phyloP scores from a whole-genome alignment of 1,284 basidiomycete species.

The Ceratobasidium sp. region DNA sequence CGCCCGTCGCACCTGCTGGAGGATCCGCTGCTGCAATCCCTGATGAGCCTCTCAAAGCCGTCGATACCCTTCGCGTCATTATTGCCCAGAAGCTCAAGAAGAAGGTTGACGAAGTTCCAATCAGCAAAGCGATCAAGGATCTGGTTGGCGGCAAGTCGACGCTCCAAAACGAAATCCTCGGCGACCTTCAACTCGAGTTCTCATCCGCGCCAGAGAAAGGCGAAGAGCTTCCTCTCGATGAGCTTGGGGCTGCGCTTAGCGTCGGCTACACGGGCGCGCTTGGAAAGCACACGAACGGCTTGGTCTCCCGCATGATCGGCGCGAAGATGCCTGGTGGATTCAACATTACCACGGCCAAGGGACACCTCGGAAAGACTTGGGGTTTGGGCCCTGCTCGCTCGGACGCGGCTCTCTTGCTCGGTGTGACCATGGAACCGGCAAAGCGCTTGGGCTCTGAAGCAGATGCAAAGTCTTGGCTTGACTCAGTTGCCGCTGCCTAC shows the following conservation, averaged over 20 bases:
- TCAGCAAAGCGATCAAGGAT: conserved; percentile 98
- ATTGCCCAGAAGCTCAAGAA: conserved; percentile 99
- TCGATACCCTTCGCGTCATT: conserved; percentile 88
- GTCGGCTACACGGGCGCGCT: conserved; percentile 86
- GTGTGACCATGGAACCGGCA: conserved; percentile 90
- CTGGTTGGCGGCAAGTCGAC: conserved; percentile 99
- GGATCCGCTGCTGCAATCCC: conserved; percentile 80
- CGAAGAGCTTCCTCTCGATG: conserved; percentile 95
- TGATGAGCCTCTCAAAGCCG: conserved; percentile 91
- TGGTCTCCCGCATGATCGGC: conserved; percentile 91
- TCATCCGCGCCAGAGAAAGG: conserved; percentile 95
- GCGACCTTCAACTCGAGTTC: conserved; percentile 92
- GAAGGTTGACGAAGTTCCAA: conserved; percentile 84
- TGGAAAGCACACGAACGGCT: conserved; percentile 94
- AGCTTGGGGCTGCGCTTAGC: conserved; percentile 87
- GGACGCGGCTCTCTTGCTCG: conserved; percentile 91
- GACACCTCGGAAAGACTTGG: conserved; percentile 90
- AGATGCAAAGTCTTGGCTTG: conserved; percentile 95
- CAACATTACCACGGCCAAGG: conserved; percentile 93
- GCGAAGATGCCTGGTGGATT: conserved; percentile 99
- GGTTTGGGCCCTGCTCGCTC: conserved; percentile 89
- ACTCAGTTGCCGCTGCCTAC: conserved; percentile 84
- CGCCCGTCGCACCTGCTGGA: conserved; percentile 59
- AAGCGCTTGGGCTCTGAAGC: conserved; percentile 92
- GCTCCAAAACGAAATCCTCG: conserved; percentile 95